Evolutionary conservation across 768 basidiomycete genomes (phyloP), one percentile per base, ranked within the genome.

Genomic region (Panellus pusillus): DNA sequence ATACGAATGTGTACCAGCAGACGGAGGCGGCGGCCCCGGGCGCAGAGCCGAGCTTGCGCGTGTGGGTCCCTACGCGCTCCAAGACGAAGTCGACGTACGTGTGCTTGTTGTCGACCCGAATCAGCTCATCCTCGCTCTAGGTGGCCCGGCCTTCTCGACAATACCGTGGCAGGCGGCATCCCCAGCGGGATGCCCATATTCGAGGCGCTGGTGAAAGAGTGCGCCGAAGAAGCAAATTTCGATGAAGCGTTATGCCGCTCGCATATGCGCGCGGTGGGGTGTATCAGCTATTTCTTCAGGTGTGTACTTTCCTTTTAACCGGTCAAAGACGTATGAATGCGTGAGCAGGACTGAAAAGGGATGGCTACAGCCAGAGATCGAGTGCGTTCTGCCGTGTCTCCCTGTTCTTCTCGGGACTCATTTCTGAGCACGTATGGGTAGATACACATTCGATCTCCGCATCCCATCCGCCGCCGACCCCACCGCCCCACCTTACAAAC

Each of bases 131-230:
- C n/a, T n/a, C n/a, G n/a, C n/a, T 15, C 11, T 48, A 89, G 89
- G 29, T 97, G 85, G 80, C 93, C 94, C 6, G 87, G 91, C 2
- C 83, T 78, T 61, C 78, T 97, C 15, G 96, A 98, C 65, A 98
- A 98, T 68, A 86, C 82, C 32, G 90, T 91, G 3, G 94, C 94
- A 3, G 96, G 96, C 0, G 96, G 96, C 2, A 94, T 96, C 29
- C 84, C 93, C 0, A 83, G 86, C 17, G 91, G 93, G 1, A 84
- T 87, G 72, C 65, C 79, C 0, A 70, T 81, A 4, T 81, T 90
- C 44, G 87, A 93, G 44, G 79, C 84, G 2, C 72, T 98, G 40
- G 79, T 95, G 35, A 97, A 96, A 66, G 96, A 98, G 68, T 88
- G 91, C 50, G 86, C 83, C 78, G 96, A 98, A 65, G 96, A 99